A percentile compares a stretch with the other conserved stretches of the same genome.
phyloP scores from a whole-genome alignment of 495 filamentous ascomycete species.

The Penicillium maclennaniae region DNA sequence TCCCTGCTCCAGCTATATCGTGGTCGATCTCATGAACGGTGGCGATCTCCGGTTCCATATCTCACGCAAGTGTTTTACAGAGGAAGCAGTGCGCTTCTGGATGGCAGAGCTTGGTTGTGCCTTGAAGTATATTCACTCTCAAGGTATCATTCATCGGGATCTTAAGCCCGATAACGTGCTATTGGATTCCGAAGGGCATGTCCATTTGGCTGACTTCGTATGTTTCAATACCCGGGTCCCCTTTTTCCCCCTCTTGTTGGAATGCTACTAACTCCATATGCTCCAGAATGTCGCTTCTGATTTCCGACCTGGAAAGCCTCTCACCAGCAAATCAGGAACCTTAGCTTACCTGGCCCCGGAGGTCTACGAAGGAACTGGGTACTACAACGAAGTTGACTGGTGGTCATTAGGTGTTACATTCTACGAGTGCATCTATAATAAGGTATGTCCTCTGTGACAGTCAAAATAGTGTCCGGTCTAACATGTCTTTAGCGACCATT shows the following conservation, averaged over 20 bases:
- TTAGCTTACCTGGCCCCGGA: conserved; percentile 95
- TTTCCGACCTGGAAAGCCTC: conserved; percentile 70
- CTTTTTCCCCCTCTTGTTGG: not conserved
- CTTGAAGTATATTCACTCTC: conserved; percentile 82
- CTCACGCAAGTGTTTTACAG: conserved; percentile 94
- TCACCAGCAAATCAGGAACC: conserved; percentile 95
- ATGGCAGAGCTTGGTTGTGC: conserved; percentile 92
- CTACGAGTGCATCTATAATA: conserved; percentile 99
- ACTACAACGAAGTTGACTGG: conserved; percentile 89
- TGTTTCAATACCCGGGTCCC: conserved; percentile 23
- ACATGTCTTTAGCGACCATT: conserved; percentile 69
- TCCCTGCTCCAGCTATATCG: conserved; percentile 69
- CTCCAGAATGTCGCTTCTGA: conserved; percentile 95
- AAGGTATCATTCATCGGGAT: conserved; percentile 94
- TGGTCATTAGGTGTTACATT: conserved; percentile 96
- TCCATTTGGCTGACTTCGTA: conserved; percentile 98
- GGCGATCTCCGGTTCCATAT: conserved; percentile 98
- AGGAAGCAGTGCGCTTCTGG: conserved; percentile 96
- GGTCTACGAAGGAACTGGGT: conserved; percentile 85
- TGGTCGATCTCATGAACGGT: conserved; percentile 97
- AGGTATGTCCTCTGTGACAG: conserved; percentile 53
- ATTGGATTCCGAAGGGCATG: conserved; percentile 89
- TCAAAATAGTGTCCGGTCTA: conserved; percentile 14
- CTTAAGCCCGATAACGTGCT: conserved; percentile 97
- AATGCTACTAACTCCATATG: not conserved